Conservation (phyloP, 2,329 filamentous ascomycete species). For the Fusarium euwallaceae region DNA sequence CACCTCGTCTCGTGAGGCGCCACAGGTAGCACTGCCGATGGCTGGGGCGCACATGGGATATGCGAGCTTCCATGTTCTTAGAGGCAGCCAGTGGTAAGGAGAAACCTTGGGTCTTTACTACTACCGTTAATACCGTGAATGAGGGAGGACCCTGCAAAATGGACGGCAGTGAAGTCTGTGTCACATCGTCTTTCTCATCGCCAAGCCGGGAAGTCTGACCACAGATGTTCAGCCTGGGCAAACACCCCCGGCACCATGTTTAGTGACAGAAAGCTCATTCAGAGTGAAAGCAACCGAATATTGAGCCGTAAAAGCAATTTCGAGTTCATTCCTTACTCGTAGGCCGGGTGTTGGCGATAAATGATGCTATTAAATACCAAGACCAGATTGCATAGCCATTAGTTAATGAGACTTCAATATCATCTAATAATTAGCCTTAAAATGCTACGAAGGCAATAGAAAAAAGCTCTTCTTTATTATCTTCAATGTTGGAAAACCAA, state of each 20-base stretch:
- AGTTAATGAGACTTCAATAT: neutral
- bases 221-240: neutral
- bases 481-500: neutral
- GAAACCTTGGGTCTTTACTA: neutral
- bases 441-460: neutral
- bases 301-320: neutral
- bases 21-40: slow-evolving; percentile 31
- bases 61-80: slow-evolving; percentile 28
- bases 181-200: neutral
- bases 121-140: neutral
- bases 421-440: neutral
- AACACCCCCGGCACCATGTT: neutral
- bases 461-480: neutral
- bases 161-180: slow-evolving; percentile 3
- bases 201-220: slow-evolving; percentile 2
- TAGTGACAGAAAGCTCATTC: neutral
- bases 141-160: neutral
- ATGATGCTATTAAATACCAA: neutral
- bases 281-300: neutral
- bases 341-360: neutral
- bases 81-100: neutral
- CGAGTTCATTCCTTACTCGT: neutral
- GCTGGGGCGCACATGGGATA: slow-evolving; percentile 27
- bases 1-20: slow-evolving; percentile 25
- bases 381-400: neutral